Conservation (phyloP, 352 stramenopile species). For the Phytophthora litchii region DNA sequence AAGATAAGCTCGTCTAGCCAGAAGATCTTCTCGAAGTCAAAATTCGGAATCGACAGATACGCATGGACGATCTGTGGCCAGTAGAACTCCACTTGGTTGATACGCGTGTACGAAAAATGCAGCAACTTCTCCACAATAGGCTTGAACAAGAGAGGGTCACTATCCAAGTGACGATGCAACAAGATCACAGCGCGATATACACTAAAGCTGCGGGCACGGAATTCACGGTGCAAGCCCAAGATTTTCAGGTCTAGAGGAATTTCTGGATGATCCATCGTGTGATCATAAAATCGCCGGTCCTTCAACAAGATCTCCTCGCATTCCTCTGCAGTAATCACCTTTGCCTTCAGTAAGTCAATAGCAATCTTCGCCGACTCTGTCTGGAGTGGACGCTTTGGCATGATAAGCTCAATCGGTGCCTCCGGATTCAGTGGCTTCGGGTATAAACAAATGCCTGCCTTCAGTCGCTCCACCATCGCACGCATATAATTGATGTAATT, state of each 20-base stretch:
- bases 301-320: constrained; percentile 87
- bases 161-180: constrained; percentile 85
- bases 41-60: constrained; percentile 88
- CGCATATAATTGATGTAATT: constrained; percentile 88
- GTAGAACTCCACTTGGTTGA: constrained; percentile 93
- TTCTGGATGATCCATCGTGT: constrained; percentile 86
- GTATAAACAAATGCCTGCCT: constrained; percentile 88
- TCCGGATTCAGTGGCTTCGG: constrained; percentile 83
- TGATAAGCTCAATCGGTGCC: constrained; percentile 87
- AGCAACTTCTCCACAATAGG: constrained; percentile 85
- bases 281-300: constrained; percentile 83
- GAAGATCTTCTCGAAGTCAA: constrained; percentile 91
- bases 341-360: constrained; percentile 86
- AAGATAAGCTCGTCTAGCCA: constrained; percentile 89
- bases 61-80: constrained; percentile 91
- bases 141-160: constrained; percentile 86
- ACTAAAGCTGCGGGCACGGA: constrained; percentile 78
- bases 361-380: constrained; percentile 85
- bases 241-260: constrained; percentile 88
- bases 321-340: constrained; percentile 85
- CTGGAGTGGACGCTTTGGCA: constrained; percentile 83
- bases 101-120: constrained; percentile 87
- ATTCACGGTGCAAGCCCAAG: constrained; percentile 85
- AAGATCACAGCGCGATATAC: constrained; percentile 88
- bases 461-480: constrained; percentile 84